Conservation (phyloP, 2,329 filamentous ascomycete species). For the Aspergillus sp. region DNA sequence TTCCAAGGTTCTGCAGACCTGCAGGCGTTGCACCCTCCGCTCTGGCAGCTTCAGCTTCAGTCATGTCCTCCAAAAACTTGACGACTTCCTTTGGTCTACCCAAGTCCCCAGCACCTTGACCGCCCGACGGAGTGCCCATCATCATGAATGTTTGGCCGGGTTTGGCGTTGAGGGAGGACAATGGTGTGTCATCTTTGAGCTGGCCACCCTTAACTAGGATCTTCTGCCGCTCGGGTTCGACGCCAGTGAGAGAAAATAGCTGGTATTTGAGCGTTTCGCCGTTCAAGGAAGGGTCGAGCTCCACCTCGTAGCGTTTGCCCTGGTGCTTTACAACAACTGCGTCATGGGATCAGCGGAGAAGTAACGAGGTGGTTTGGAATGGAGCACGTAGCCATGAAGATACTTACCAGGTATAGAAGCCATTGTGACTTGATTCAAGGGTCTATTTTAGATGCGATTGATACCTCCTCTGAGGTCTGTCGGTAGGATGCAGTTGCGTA, state of each 20-base stretch:
- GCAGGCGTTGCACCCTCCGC: conserved; percentile 82
- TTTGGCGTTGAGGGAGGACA: conserved; percentile 83
- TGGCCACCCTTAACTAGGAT: conserved; percentile 91
- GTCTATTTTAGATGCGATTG: conserved; percentile 6
- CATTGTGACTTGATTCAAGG: conserved; percentile 43
- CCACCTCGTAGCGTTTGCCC: conserved; percentile 92
- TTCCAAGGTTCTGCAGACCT: conserved; percentile 87
- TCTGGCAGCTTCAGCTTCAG: conserved; percentile 83
- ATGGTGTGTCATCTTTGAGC: conserved; percentile 90
- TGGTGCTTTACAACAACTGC: conserved; percentile 90
- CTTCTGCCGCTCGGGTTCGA: conserved; percentile 95
- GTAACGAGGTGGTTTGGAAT: background rate
- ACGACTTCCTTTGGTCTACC: conserved; percentile 74
- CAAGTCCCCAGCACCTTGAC: conserved; percentile 58
- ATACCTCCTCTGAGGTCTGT: conserved; percentile 1
- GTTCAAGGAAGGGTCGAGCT: conserved; percentile 78
- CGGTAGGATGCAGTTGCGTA: conserved; percentile 19
- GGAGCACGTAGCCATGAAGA: background rate
- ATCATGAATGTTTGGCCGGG: conserved; percentile 88
- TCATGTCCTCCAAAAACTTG: conserved; percentile 97
- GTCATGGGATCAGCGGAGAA: conserved; percentile 23
- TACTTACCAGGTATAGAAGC: conserved; percentile 57
- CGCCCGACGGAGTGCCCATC: conserved; percentile 83
- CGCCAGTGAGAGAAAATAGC: conserved; percentile 89
- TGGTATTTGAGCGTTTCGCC: conserved; percentile 96